phyloP scores from a whole-genome alignment of 495 filamentous ascomycete genomes.

The Aeminium ludgeri region DNA sequence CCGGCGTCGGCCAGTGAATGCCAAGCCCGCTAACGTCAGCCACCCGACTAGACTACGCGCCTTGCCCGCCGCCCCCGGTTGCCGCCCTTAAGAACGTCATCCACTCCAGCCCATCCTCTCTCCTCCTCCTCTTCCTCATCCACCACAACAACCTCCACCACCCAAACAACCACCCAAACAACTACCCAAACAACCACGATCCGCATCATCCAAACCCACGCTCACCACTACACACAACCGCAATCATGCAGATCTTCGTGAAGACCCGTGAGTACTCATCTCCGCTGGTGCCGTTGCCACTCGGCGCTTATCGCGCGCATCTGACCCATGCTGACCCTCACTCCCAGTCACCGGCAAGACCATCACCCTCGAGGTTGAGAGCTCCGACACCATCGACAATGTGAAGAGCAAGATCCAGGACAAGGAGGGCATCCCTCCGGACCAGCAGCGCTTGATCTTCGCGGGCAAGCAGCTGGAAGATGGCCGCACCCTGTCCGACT shows the following conservation, averaged over 20 bases:
- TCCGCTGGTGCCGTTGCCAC: conserved; percentile 16
- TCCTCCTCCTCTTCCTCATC: conserved; percentile 7
- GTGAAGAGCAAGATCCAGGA: conserved; percentile 99
- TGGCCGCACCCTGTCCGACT: conserved; percentile 88
- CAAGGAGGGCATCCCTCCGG: conserved; percentile 96
- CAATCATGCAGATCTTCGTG: conserved; percentile 90
- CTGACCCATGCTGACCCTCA: conserved; percentile 17
- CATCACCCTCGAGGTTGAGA: conserved; percentile 98
- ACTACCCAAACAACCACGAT: conserved; percentile 5
- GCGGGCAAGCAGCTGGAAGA: conserved; percentile 97
- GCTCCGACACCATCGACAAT: conserved; percentile 95
- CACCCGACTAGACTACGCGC: not conserved
- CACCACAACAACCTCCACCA: conserved; percentile 1
- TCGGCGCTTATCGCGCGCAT: conserved; percentile 15
- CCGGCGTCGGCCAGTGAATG: not conserved
- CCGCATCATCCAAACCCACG: not conserved
- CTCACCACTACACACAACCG: conserved; percentile 11
- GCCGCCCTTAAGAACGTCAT: conserved; percentile 6
- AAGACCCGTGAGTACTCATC: conserved; percentile 63
- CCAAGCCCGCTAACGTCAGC: conserved; percentile 1
- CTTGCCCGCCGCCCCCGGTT: conserved; percentile 1
- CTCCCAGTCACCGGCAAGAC: conserved; percentile 82
- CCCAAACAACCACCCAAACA: conserved; percentile 1
- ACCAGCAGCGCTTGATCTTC: conserved; percentile 97
- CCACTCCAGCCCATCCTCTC: conserved; percentile 11